Conservation (phyloP, 2,329 filamentous ascomycete genomes). For the Neonectria coccinea region DNA sequence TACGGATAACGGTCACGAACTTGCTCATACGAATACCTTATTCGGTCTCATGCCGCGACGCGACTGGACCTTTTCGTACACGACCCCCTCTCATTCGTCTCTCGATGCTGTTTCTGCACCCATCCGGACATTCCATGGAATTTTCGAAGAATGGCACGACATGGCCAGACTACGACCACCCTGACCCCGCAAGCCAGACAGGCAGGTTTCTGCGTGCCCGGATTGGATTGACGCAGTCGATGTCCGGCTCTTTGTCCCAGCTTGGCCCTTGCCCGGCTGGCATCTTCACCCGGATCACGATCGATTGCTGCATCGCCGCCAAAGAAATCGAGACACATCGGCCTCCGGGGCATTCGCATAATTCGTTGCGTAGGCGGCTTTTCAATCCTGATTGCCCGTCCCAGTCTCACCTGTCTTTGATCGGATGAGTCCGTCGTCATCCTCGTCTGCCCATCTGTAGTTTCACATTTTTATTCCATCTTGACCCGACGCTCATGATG, state of each 20-base stretch:
- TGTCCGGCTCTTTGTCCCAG: constrained; percentile 5
- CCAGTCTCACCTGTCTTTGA: constrained; percentile 1
- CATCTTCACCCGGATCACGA: constrained; percentile 17
- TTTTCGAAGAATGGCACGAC: constrained; percentile 17
- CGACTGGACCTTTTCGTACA: too few relatives aligned
- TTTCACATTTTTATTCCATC: background rate
- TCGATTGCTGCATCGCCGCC: constrained; percentile 12
- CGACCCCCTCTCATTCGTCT: background rate
- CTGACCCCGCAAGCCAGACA: constrained; percentile 4
- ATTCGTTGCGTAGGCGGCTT: background rate
- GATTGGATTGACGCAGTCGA: constrained; percentile 14
- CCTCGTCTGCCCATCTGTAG: constrained; percentile 4
- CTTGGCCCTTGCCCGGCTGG: background rate
- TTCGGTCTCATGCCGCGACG: background rate
- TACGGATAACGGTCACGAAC: background rate
- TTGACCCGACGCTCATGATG: constrained; percentile 11
- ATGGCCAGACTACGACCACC: background rate
- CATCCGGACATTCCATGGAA: constrained; percentile 21
- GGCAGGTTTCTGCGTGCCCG: constrained; percentile 9
- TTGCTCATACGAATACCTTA: constrained; percentile 6
- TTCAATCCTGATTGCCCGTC: background rate
- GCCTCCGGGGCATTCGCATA: background rate
- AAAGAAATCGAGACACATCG: background rate
- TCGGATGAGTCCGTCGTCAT: constrained; percentile 15
- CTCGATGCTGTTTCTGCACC: constrained; percentile 2